phyloP scores from a whole-genome alignment of 768 basidiomycete genomes.

The Suillus brevipes region DNA sequence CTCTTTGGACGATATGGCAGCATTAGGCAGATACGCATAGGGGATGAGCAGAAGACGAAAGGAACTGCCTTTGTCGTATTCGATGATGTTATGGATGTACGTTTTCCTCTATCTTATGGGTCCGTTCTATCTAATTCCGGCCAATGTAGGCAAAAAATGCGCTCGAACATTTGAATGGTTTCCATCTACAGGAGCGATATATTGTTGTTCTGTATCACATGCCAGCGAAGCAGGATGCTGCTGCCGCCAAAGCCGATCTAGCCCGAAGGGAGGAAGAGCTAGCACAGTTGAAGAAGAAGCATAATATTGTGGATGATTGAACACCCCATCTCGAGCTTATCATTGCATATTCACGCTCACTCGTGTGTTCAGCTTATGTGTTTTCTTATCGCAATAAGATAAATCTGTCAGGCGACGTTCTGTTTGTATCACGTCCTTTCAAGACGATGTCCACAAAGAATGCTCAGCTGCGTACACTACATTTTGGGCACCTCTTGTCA shows the following conservation, averaged over 20 bases:
- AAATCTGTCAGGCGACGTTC: slow-evolving; percentile 6
- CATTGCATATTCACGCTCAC: slow-evolving; percentile 17
- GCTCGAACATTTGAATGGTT: slow-evolving; percentile 94
- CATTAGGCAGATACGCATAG: slow-evolving; percentile 92
- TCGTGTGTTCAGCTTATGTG: slow-evolving; percentile 11
- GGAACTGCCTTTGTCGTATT: slow-evolving; percentile 97
- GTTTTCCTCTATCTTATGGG: slow-evolving; percentile 24
- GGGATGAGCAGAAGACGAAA: slow-evolving; percentile 87
- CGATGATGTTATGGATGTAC: slow-evolving; percentile 93
- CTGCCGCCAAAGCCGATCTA: slow-evolving; percentile 89
- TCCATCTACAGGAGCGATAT: slow-evolving; percentile 97
- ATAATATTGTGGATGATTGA: slow-evolving; percentile 79
- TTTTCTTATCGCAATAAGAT: not conserved
- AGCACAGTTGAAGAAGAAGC: slow-evolving; percentile 80
- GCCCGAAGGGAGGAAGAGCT: slow-evolving; percentile 91
- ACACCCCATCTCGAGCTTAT: slow-evolving; percentile 14
- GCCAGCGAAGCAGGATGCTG: slow-evolving; percentile 95
- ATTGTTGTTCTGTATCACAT: slow-evolving; percentile 98
- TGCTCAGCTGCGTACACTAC: slow-evolving; percentile 25
- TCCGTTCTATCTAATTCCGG: slow-evolving; percentile 16
- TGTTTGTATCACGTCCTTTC: slow-evolving; percentile 10
- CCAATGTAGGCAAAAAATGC: slow-evolving; percentile 85
- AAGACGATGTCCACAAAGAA: slow-evolving; percentile 5
- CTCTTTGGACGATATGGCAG: slow-evolving; percentile 97
- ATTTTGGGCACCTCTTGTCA: slow-evolving; percentile 58